These are phyloP conservation scores for Suillus discolor DNA, from an alignment of 768 basidiomycete genomes.

Conservation along the genomic window DNA sequence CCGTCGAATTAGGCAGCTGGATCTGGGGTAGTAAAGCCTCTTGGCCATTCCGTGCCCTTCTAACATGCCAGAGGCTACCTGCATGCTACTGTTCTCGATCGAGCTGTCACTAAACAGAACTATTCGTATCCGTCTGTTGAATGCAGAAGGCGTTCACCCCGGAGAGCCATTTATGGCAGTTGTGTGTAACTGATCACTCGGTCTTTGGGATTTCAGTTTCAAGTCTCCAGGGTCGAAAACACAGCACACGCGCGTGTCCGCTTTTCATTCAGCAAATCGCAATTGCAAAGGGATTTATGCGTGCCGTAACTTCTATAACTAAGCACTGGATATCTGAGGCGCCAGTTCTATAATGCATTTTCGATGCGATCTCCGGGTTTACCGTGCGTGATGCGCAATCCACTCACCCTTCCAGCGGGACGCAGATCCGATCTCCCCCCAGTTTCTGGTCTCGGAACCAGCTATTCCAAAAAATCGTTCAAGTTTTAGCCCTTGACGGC, in stretches of 20 bases:
- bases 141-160: background rate
- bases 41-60: background rate
- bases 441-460: background rate
- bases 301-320: background rate
- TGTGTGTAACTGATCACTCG: background rate
- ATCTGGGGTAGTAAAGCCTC: slow-evolving; percentile 12
- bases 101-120: background rate
- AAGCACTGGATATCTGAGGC: background rate
- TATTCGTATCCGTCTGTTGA: background rate
- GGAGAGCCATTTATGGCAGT: background rate
- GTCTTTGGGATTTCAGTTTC: background rate
- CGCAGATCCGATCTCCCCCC: background rate
- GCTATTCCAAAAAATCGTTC: background rate
- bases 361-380: background rate
- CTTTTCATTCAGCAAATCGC: background rate
- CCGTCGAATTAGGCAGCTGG: background rate
- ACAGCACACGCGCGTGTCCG: background rate
- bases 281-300: background rate
- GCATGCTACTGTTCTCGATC: background rate
- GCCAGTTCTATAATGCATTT: slow-evolving; percentile 1
- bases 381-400: background rate
- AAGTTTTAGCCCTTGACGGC: background rate
- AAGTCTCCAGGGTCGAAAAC: background rate
- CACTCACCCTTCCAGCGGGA: background rate
- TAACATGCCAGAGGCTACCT: background rate